phyloP scores from a whole-genome alignment of 2,329 filamentous ascomycete genomes.

The Exophiala bonariae region DNA sequence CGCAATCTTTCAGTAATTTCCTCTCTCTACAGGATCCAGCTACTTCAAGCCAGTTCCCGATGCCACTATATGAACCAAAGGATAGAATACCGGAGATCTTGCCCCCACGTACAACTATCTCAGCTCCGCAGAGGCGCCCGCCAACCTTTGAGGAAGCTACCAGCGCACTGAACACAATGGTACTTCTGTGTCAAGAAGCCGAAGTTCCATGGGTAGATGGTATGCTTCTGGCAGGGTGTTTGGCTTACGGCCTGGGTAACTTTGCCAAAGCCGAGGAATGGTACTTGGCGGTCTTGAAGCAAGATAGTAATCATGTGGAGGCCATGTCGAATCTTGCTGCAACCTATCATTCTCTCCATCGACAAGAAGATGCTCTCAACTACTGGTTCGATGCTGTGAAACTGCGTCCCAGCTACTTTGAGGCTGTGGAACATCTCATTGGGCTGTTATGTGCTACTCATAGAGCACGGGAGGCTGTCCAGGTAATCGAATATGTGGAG shows the following conservation, averaged over 20 bases:
- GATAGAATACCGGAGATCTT: constrained; percentile 8
- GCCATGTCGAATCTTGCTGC: constrained; percentile 92
- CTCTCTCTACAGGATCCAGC: background rate
- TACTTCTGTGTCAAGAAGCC: constrained; percentile 73
- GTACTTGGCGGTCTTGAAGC: constrained; percentile 57
- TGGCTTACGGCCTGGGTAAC: constrained; percentile 85
- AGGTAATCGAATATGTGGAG: constrained; percentile 84
- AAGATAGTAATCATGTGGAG: constrained; percentile 74
- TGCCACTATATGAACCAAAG: constrained; percentile 5
- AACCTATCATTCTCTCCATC: constrained; percentile 78
- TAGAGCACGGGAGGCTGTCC: constrained; percentile 78
- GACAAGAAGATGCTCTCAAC: constrained; percentile 78
- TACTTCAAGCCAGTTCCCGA: background rate
- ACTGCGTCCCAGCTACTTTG: constrained; percentile 82
- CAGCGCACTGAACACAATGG: constrained; percentile 69
- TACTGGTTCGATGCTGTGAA: constrained; percentile 85
- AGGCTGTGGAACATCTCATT: constrained; percentile 92
- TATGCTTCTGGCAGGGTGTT: constrained; percentile 84
- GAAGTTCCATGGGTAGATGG: constrained; percentile 90
- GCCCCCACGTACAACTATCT: background rate
- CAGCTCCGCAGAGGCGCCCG: background rate
- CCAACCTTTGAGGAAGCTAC: constrained; percentile 49
- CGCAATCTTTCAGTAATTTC: constrained; percentile 2
- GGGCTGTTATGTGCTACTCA: constrained; percentile 81
- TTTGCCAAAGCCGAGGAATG: constrained; percentile 66